Evolutionary conservation across 2,329 filamentous ascomycete species (phyloP).

Genomic region (Aplosporella prunicola): DNA sequence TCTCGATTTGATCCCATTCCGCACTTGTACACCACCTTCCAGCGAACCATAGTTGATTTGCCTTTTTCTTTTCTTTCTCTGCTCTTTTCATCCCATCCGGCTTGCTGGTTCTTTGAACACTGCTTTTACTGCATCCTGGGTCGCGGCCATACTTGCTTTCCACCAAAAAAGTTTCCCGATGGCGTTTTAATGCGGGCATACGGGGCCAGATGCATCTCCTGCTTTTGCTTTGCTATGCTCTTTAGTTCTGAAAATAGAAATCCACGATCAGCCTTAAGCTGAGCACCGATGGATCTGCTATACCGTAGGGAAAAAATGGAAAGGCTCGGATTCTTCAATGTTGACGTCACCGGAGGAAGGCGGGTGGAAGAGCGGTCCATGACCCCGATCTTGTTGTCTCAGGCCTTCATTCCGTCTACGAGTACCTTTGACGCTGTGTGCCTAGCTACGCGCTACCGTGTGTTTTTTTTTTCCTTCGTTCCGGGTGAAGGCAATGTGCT

Average conservation of each 20-base stretch:
- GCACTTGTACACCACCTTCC: constrained; percentile 8
- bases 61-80: not conserved
- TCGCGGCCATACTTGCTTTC: constrained; percentile 1
- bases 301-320: no score
- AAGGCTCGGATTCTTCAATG: no score
- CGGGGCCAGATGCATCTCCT: constrained; percentile 11
- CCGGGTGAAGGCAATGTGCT: no score
- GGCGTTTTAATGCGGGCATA: constrained; percentile 10
- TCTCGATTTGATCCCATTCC: constrained; percentile 7
- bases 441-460: no score
- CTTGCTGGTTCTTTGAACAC: no score
- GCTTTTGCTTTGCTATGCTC: constrained; percentile 8
- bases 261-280: constrained; percentile 6
- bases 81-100: not conserved
- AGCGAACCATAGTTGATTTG: constrained; percentile 7
- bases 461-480: no score
- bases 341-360: no score
- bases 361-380: no score
- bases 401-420: no score
- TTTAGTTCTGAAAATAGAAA: constrained; percentile 10
- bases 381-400: no score
- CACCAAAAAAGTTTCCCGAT: constrained; percentile 9
- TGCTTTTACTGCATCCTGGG: not conserved
- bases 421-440: no score
- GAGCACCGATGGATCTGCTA: no score